Evolutionary conservation across 2,329 filamentous ascomycete species (phyloP).

Genomic region (Pseudovirgaria hyperparasitica): DNA sequence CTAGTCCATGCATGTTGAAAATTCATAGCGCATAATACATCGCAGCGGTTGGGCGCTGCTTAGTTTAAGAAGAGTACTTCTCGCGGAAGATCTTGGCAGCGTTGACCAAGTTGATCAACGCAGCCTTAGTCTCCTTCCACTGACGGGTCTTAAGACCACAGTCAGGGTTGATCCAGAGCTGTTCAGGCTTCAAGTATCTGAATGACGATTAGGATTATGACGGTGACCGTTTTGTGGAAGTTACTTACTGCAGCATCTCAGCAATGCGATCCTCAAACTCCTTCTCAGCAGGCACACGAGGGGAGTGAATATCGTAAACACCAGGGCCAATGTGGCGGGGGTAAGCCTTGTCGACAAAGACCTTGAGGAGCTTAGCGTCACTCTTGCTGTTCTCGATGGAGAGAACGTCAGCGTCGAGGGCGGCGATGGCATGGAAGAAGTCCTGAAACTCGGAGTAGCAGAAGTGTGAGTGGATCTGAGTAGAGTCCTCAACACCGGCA

Average conservation of each 20-base stretch:
- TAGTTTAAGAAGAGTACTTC: slow-evolving; percentile 47
- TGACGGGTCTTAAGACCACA: slow-evolving; percentile 98
- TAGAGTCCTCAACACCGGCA: slow-evolving; percentile 84
- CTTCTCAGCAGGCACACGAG: slow-evolving; percentile 90
- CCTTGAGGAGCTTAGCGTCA: slow-evolving; percentile 96
- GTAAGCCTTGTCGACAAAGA: slow-evolving; percentile 96
- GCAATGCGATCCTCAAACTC: slow-evolving; percentile 97
- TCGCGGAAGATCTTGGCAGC: slow-evolving; percentile 93
- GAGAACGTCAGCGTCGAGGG: slow-evolving; percentile 93
- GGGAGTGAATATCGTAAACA: slow-evolving; percentile 99
- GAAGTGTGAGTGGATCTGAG: slow-evolving; percentile 99
- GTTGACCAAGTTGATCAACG: slow-evolving; percentile 92
- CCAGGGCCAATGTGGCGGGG: slow-evolving; percentile 96
- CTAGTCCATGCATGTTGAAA: slow-evolving; percentile 27
- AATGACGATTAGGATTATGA: no score
- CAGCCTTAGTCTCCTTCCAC: slow-evolving; percentile 98
- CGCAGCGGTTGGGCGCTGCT: slow-evolving; percentile 25
- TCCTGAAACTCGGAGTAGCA: slow-evolving; percentile 99
- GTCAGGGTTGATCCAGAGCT: slow-evolving; percentile 99
- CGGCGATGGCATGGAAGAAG: slow-evolving; percentile 99
- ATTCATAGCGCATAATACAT: slow-evolving; percentile 27
- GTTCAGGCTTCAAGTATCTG: slow-evolving; percentile 87
- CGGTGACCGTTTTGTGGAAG: slow-evolving; percentile 5
- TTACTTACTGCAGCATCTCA: slow-evolving; percentile 85
- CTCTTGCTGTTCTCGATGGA: slow-evolving; percentile 99